These are phyloP conservation scores for Calonectria pauciramosa DNA, from an alignment of 2,329 filamentous ascomycete species.

Conservation along the genomic window DNA sequence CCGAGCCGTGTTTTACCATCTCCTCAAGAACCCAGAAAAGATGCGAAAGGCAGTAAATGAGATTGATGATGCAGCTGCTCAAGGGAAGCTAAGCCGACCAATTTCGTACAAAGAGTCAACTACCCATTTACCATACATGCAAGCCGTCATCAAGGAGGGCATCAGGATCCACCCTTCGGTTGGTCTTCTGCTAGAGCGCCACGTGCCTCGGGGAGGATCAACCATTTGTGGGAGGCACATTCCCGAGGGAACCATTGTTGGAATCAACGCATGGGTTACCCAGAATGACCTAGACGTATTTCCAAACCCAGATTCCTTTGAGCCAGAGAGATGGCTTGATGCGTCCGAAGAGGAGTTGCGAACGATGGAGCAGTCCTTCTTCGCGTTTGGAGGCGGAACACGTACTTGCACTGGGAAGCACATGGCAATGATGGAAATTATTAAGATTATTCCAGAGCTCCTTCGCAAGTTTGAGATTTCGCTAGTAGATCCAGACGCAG, in stretches of 20 bases:
- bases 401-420: constrained; percentile 59
- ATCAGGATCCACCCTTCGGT: constrained; percentile 63
- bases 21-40: constrained; percentile 32
- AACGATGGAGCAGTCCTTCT: constrained; percentile 46
- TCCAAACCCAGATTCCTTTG: constrained; percentile 50
- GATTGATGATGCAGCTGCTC: constrained; percentile 29
- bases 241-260: constrained; percentile 50
- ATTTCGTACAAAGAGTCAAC: constrained; percentile 57
- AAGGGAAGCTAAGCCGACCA: constrained; percentile 18
- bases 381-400: constrained; percentile 55
- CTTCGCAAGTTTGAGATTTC: constrained; percentile 20
- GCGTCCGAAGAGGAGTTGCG: constrained; percentile 40
- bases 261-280: constrained; percentile 52
- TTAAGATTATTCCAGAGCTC: constrained; percentile 19
- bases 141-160: constrained; percentile 66
- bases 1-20: constrained; percentile 52
- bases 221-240: constrained; percentile 53
- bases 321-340: constrained; percentile 57
- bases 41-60: constrained; percentile 40
- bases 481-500: background rate
- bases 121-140: constrained; percentile 61
- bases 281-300: constrained; percentile 49
- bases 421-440: constrained; percentile 57
- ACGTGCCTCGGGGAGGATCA: constrained; percentile 59
- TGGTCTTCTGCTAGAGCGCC: constrained; percentile 61